Conservation (phyloP, 2,329 filamentous ascomycete species). For the Colletotrichum somersetense region DNA sequence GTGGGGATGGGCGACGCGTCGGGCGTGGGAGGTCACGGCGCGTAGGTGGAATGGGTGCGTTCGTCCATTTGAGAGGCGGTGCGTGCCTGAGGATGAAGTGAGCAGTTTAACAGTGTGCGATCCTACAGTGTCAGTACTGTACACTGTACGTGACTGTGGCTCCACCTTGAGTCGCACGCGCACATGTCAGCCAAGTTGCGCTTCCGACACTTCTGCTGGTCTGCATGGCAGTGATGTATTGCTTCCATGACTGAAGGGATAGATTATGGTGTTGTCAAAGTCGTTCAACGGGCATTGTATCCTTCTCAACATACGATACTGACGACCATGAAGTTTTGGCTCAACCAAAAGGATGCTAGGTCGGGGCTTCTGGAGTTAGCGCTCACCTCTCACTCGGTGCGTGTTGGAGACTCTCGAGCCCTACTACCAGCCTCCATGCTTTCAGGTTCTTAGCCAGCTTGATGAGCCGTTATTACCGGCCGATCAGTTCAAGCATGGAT, state of each 20-base stretch:
- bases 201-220: neutral
- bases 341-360: neutral
- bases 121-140: neutral
- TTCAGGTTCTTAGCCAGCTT: neutral
- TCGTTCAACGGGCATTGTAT: neutral
- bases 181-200: neutral
- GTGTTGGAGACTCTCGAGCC: neutral
- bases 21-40: constrained; percentile 24
- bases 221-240: neutral
- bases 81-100: constrained; percentile 35
- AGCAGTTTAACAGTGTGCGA: neutral
- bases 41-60: constrained; percentile 28
- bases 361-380: neutral
- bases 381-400: neutral
- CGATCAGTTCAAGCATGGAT: neutral
- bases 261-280: neutral
- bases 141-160: neutral
- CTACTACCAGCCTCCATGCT: neutral
- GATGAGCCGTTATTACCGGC: neutral
- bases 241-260: neutral
- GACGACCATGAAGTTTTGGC: neutral
- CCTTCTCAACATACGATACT: neutral
- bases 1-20: constrained; percentile 43
- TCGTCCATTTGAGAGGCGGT: constrained; percentile 23
- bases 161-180: too few relatives aligned